Conservation (phyloP, 805 yeast genomes). For the Huiozyma naganishii region DNA sequence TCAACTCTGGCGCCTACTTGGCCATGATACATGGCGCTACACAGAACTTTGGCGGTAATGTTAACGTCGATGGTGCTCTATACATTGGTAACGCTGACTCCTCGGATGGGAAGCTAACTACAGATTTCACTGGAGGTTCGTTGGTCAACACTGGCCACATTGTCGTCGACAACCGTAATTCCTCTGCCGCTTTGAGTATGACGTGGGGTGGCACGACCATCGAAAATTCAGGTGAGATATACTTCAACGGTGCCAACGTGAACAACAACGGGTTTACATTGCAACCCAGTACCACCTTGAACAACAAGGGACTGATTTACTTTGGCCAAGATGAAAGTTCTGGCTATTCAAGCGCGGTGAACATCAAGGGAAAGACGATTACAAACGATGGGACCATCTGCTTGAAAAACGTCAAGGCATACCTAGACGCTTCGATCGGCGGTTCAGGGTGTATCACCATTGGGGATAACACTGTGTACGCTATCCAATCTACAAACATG, state of each 20-base stretch:
- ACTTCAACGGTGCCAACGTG: constrained; percentile 4
- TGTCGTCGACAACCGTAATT: constrained; percentile 8
- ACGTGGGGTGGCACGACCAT: constrained; percentile 5
- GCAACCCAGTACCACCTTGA: constrained; percentile 3
- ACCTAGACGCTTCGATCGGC: constrained; percentile 2
- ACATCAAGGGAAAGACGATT: constrained; percentile 1
- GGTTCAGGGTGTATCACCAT: constrained; percentile 11
- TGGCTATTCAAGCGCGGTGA: constrained; percentile 1
- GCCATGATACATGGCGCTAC: constrained; percentile 6
- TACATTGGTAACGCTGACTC: constrained; percentile 6
- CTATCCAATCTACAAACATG: constrained; percentile 1
- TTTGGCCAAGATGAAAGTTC: constrained; percentile 4
- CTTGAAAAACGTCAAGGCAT: constrained; percentile 3
- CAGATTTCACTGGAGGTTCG: constrained; percentile 3
- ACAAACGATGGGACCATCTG: constrained; percentile 10
- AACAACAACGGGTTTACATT: constrained; percentile 2
- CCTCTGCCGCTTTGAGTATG: constrained; percentile 2
- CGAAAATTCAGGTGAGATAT: constrained; percentile 7
- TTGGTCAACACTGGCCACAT: constrained; percentile 7
- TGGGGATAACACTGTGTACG: constrained; percentile 6
- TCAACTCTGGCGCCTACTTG: constrained; percentile 4
- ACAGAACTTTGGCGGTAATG: constrained; percentile 2
- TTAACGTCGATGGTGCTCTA: constrained; percentile 6
- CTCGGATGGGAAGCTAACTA: constrained; percentile 2
- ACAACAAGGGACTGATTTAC: constrained; percentile 7